Conservation (phyloP, 2,329 filamentous ascomycete species). For the Fusarium decemcellulare region DNA sequence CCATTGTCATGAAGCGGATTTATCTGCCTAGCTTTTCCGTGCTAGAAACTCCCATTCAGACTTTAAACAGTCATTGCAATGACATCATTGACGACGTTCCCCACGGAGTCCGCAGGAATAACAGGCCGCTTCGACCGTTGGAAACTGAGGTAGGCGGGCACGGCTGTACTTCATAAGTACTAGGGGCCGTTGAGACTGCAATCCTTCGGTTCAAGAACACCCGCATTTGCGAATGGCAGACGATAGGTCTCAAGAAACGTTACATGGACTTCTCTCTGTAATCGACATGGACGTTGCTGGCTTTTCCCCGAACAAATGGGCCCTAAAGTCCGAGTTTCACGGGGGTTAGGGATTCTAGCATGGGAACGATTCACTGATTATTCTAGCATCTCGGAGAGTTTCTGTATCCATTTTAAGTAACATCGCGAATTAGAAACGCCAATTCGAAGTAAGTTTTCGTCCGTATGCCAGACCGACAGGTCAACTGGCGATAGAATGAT, state of each 20-base stretch:
- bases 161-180: too few species aligned
- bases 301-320: neutral
- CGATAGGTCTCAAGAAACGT: neutral
- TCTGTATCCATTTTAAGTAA: too few species aligned
- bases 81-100: neutral
- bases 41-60: neutral
- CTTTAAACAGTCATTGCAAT: neutral
- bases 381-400: too few species aligned
- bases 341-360: neutral
- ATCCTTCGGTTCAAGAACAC: neutral
- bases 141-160: too few species aligned
- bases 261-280: neutral
- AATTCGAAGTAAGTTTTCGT: too few species aligned
- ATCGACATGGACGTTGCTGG: neutral
- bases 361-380: constrained; percentile 1
- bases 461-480: too few species aligned
- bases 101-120: neutral
- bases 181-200: too few species aligned
- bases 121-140: neutral
- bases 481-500: too few species aligned
- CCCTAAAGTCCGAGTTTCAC: neutral
- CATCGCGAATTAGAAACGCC: too few species aligned
- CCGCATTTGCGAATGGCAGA: neutral
- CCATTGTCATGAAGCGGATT: neutral
- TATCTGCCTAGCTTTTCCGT: neutral